phyloP scores from a whole-genome alignment of 2,329 filamentous ascomycete genomes.

The Xylariaceae sp. region DNA sequence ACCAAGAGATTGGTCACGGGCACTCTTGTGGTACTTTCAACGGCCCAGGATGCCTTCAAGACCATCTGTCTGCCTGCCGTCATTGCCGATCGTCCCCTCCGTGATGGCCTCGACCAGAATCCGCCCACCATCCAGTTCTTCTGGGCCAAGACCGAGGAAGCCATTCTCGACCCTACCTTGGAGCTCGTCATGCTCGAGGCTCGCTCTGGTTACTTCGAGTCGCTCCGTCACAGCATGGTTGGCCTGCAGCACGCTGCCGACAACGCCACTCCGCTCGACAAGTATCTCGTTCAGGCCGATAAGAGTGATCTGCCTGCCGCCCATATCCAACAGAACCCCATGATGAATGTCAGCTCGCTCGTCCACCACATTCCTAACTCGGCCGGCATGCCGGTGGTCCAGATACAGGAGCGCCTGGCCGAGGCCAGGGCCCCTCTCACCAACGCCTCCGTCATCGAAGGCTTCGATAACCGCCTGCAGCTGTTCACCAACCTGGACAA shows the following conservation, averaged over 20 bases:
- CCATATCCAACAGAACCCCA: conserved; percentile 24
- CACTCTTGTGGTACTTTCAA: conserved; percentile 44
- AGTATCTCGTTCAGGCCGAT: conserved; percentile 50
- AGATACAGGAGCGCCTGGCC: conserved; percentile 7
- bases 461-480: conserved; percentile 18
- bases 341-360: conserved; percentile 27
- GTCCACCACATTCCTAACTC: conserved; percentile 21
- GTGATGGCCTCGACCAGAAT: conserved; percentile 51
- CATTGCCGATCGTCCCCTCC: conserved; percentile 61
- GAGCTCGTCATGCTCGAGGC: conserved; percentile 77
- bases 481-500: conserved; percentile 47
- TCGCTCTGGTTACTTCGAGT: conserved; percentile 67
- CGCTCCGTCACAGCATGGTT: conserved; percentile 62
- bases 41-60: conserved; percentile 52
- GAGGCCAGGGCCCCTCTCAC: conserved; percentile 13
- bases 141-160: conserved; percentile 54
- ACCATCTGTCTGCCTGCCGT: conserved; percentile 61
- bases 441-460: conserved; percentile 16
- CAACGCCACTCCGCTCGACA: conserved; percentile 48
- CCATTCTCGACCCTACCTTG: conserved; percentile 58
- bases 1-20: conserved; percentile 46
- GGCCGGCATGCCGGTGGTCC: conserved; percentile 3
- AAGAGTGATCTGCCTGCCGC: conserved; percentile 21
- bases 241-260: conserved; percentile 56
- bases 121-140: conserved; percentile 70